Evolutionary conservation across 2,329 filamentous ascomycete species (phyloP).

Genomic region (Pseudogymnoascus sp.): DNA sequence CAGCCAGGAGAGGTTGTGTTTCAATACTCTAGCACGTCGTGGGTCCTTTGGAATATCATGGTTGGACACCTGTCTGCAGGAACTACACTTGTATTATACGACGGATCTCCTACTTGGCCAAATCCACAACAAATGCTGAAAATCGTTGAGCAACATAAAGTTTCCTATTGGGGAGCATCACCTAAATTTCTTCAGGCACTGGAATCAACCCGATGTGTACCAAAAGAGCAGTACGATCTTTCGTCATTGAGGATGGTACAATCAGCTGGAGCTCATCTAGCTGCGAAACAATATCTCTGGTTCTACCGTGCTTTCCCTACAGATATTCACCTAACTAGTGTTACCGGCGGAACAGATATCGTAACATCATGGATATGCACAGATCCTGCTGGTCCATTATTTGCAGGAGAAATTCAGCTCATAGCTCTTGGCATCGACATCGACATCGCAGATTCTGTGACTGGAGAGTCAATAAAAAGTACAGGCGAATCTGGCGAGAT

Average conservation of each 20-base stretch:
- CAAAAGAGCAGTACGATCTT: constrained; percentile 32
- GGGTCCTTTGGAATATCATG: constrained; percentile 40
- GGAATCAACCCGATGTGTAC: constrained; percentile 25
- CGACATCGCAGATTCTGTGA: constrained; percentile 33
- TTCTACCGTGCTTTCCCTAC: constrained; percentile 35
- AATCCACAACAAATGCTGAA: constrained; percentile 29
- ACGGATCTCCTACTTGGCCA: constrained; percentile 36
- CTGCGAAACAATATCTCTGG: constrained; percentile 35
- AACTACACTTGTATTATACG: constrained; percentile 35
- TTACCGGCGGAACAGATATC: constrained; percentile 41
- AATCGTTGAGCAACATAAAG: constrained; percentile 30
- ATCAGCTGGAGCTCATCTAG: constrained; percentile 37
- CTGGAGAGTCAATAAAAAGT: constrained; percentile 28
- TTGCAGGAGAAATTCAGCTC: constrained; percentile 38
- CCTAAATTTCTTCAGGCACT: constrained; percentile 38
- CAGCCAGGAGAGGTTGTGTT: constrained; percentile 33
- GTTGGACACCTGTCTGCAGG: constrained; percentile 34
- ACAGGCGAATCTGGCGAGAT: constrained; percentile 36
- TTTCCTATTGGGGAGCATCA: constrained; percentile 36
- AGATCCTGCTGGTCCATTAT: constrained; percentile 34
- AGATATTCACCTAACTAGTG: constrained; percentile 31
- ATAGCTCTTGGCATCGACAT: constrained; percentile 38
- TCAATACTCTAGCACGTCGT: constrained; percentile 39
- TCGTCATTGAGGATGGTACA: constrained; percentile 34
- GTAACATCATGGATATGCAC: constrained; percentile 36